Base-by-base conservation (phyloP, 23 red algal species). In the Agarophyton chilense region DNA sequence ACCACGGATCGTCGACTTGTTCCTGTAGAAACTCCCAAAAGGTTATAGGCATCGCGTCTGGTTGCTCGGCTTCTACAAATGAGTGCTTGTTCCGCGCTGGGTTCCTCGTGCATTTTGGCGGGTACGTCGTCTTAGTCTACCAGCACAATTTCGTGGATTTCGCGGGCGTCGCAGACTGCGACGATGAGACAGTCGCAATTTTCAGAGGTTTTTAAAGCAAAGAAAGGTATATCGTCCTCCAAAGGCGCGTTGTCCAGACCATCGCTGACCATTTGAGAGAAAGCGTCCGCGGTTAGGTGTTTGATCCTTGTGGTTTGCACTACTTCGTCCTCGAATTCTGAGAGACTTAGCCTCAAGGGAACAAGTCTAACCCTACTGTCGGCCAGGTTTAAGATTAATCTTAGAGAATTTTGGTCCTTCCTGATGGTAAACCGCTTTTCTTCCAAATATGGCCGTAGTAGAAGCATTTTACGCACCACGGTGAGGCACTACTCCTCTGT, bases 401-500 rank as follows among this genome's bases (percentile, higher is more conserved):
- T 64, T 44, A 87, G 39, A 22, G 61, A 51, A 28, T 49, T 39
- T 12, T 87, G 82, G 13, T 87, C 82, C 6, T 8, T 41, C 9
- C 56, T 24, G 18, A 87, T 24, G 39, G 44, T 87, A 43, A 87
- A 72, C 28, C 29, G 49, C 19, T 72, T 32, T 1, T 68, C 67
- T 68, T 77, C 26, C 62, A 89, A 62, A 45, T 89, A 89, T 55
- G 67, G 54, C 18, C 67, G 66, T 34, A 61, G 67, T 34, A 33
- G 46, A 5, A 66, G 66, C 33, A 77, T 56, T 25, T 22, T 45
- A 47, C 84, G 77, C 32, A 89, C 65, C 10, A 89, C 84, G 4
- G 50, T 68, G 22, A 89, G 46, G 42, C 65, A 72, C 64, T 89
- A 47, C 41, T 71, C 72, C 86, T 77, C 72, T 10, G 71, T 78